Conservation (phyloP, 331 rosid genomes). For the Saraca asoca region DNA sequence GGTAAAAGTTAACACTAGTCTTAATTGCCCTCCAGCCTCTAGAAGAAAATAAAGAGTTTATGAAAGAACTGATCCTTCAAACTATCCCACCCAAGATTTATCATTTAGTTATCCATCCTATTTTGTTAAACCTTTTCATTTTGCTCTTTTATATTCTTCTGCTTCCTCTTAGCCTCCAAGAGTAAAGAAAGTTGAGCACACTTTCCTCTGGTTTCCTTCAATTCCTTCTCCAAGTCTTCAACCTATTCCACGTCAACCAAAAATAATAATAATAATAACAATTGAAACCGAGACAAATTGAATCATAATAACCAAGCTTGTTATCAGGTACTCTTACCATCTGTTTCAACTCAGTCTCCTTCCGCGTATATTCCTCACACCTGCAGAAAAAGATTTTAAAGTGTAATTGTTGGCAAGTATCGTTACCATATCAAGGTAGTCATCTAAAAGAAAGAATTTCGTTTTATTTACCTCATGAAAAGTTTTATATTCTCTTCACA, state of each 20-base stretch:
- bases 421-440: not conserved
- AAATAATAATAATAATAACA: constrained; percentile 18
- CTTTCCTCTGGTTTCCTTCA: constrained; percentile 52
- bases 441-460: too few species aligned
- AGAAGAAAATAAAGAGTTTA: not conserved
- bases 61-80: not conserved
- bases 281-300: not conserved
- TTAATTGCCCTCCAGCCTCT: not conserved
- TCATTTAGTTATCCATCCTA: not conserved
- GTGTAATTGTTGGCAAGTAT: constrained; percentile 13
- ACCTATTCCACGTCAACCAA: constrained; percentile 55
- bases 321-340: constrained; percentile 51
- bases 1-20: not conserved
- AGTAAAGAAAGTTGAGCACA: constrained; percentile 46
- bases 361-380: constrained; percentile 62
- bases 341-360: constrained; percentile 56
- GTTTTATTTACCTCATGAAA: constrained; percentile 59
- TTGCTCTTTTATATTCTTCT: constrained; percentile 4
- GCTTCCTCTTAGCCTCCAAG: constrained; percentile 51
- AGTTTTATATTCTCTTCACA: constrained; percentile 79
- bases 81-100: not conserved
- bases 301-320: constrained; percentile 12
- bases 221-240: constrained; percentile 54
- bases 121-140: constrained; percentile 19
- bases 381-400: constrained; percentile 44